Evolutionary conservation across 2,329 filamentous ascomycete genomes (phyloP), one percentile per base, ranked within the genome.

Genomic region (Botrytis sinoallii): DNA sequence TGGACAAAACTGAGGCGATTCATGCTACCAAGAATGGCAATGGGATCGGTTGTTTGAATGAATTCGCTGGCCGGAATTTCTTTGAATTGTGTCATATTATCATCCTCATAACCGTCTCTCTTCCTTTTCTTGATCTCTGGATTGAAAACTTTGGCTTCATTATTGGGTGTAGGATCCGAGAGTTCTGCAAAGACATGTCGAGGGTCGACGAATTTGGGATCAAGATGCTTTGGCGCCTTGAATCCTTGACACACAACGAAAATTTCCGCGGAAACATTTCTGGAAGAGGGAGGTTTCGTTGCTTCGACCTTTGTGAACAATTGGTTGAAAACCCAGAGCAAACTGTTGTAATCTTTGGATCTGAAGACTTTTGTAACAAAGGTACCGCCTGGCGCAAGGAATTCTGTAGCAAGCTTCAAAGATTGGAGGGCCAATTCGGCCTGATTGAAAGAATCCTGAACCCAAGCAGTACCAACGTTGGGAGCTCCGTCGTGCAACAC

Each of bases 301-400:
- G 97, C 95, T 82, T 99, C 95, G 76, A 99, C 96, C 77, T 96
- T 97, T 66, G 88, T 88, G 85, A 99, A 99, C 0, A 99, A 87
- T 83, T 99, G 96, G 82, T 97, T 97, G 85, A 98, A 94, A 48
- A 98, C 95, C 96, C 96, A 99, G 67, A 98, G 88, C 64, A 99
- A 84, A 74, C 94, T 91, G 82, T 98, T 98, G 85, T 97, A 98
- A 82, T 99, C 95, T 82, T 98, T 98, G 48, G 93, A 97, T 76
- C 96, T 87, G 86, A 99, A 99, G 61, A 99, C 93, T 84, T 99
- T 99, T 73, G 95, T 98, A 63, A 98, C 95, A 77, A 98, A 98
- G 14, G 91, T 95, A 76, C 96, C 96, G 64, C 95, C 94, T 82
- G 95, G 92, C 29, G 90, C 88, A 74, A 99, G 84, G 79, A 99